These are phyloP conservation scores for Fomitopsis palustris DNA, from an alignment of 1,284 basidiomycete species.

Conservation along the genomic window DNA sequence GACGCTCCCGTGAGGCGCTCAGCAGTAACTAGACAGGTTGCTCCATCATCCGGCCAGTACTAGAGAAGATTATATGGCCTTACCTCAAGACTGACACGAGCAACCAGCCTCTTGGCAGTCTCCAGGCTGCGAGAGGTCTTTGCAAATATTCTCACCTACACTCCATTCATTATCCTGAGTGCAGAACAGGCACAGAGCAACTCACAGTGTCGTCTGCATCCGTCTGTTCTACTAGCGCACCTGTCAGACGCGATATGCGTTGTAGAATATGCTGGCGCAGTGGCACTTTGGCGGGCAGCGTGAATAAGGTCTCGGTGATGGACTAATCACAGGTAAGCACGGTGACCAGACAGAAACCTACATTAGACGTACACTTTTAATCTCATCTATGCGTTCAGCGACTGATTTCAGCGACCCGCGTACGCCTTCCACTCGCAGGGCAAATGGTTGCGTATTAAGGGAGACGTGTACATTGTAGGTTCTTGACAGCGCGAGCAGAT, in stretches of 20 bases:
- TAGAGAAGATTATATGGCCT: constrained; percentile 12
- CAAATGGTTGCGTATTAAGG: constrained; percentile 51
- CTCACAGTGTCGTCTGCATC: constrained; percentile 43
- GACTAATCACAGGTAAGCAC: constrained; percentile 31
- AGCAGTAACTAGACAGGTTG: constrained; percentile 18
- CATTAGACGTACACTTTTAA: constrained; percentile 43
- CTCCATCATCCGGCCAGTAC: neutral
- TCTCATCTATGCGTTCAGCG: constrained; percentile 37
- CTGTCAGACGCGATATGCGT: constrained; percentile 62
- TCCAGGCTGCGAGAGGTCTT: constrained; percentile 37
- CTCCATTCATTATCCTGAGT: too few species aligned
- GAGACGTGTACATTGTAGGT: constrained; percentile 60
- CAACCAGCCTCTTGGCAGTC: constrained; percentile 49
- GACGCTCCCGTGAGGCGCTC: constrained; percentile 21
- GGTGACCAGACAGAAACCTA: neutral
- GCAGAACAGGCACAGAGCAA: neutral
- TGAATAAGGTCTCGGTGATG: constrained; percentile 45
- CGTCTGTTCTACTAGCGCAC: constrained; percentile 55
- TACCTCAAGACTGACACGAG: constrained; percentile 52
- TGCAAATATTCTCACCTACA: constrained; percentile 53
- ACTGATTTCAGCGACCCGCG: constrained; percentile 44
- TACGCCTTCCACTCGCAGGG: constrained; percentile 56
- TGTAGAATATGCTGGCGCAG: constrained; percentile 47
- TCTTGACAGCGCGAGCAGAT: constrained; percentile 55
- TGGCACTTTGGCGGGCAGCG: constrained; percentile 41